Percentiles rank a stretch among this genome's conserved stretches.
phyloP scores from a whole-genome alignment of 2,329 filamentous ascomycete genomes.

The Fusarium nanum region DNA sequence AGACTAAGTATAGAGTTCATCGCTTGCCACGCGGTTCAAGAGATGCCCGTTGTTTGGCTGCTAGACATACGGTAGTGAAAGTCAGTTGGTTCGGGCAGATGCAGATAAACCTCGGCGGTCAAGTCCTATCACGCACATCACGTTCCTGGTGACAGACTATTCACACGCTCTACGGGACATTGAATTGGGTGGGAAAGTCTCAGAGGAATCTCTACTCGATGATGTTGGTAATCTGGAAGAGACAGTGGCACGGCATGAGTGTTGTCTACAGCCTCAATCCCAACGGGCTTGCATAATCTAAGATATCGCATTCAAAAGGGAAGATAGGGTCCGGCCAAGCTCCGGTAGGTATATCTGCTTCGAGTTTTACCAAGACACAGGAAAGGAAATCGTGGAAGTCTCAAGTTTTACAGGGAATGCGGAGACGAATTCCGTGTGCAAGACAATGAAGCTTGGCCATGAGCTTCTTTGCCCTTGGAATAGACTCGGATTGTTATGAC shows the following conservation, averaged over 20 bases:
- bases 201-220: neutral
- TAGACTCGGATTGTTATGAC: neutral
- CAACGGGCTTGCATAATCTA: constrained; percentile 16
- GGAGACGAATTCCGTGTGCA: constrained; percentile 13
- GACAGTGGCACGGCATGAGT: constrained; percentile 2
- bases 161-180: neutral
- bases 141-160: neutral
- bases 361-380: constrained; percentile 7
- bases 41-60: neutral
- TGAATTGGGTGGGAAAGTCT: neutral
- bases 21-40: neutral
- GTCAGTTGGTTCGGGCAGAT: neutral
- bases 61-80: neutral
- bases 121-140: neutral
- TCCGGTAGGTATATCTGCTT: neutral
- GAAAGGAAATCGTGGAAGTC: neutral
- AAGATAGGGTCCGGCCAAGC: constrained; percentile 19
- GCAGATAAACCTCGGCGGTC: neutral
- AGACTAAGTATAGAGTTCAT: neutral
- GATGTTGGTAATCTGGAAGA: neutral
- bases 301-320: neutral
- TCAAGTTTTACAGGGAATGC: neutral
- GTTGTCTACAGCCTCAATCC: constrained; percentile 4
- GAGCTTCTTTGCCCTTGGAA: constrained; percentile 17
- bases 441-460: constrained; percentile 26